phyloP scores from a whole-genome alignment of 768 basidiomycete species.

The Russula olivacea region DNA sequence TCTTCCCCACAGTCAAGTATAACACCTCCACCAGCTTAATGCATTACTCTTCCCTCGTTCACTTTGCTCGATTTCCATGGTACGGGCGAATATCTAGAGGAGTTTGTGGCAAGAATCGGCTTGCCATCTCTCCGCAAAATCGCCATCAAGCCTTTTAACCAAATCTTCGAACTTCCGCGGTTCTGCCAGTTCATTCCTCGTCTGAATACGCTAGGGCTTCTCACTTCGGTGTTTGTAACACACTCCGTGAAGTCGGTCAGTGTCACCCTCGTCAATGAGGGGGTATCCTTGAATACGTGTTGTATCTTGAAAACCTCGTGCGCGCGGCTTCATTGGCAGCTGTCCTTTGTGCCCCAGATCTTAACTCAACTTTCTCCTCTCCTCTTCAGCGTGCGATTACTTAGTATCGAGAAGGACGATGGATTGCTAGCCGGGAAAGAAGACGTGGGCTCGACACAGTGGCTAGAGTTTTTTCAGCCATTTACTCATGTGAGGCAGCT shows the following conservation, averaged over 20 bases:
- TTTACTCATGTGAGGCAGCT: background rate
- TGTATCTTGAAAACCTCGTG: background rate
- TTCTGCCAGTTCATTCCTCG: background rate
- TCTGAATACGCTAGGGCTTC: background rate
- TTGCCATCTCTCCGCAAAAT: background rate
- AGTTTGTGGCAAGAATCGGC: background rate
- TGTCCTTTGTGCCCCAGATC: constrained; percentile 3
- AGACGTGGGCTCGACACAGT: background rate
- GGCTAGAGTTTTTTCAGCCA: constrained; percentile 1
- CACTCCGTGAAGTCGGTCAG: background rate
- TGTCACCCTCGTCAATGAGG: background rate
- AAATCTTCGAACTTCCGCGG: background rate
- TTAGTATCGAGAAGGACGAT: background rate
- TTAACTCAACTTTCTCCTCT: background rate
- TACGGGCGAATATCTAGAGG: constrained; percentile 9
- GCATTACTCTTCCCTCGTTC: background rate
- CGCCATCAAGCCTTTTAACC: background rate
- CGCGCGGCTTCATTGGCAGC: constrained; percentile 1
- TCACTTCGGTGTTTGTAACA: background rate
- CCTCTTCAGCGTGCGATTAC: background rate
- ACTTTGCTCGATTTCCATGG: background rate
- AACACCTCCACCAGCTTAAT: background rate
- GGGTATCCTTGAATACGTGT: background rate
- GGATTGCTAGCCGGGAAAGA: background rate
- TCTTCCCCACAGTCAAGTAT: too few relatives aligned